phyloP scores from a whole-genome alignment of 202 grass and related monocot species.

The Brachypodium distachyon region DNA sequence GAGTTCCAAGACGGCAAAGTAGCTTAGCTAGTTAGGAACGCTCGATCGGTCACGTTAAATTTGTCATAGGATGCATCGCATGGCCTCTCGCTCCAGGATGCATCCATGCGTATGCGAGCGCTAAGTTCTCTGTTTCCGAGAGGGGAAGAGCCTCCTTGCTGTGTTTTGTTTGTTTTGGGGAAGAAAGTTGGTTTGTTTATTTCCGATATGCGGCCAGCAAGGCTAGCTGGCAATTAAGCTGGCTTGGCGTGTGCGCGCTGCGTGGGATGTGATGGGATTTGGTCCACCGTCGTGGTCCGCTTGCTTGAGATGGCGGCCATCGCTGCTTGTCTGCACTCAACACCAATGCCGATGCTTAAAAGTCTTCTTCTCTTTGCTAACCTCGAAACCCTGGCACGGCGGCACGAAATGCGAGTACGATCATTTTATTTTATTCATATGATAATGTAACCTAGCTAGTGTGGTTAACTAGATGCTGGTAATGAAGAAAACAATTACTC shows the following conservation, averaged over 20 bases:
- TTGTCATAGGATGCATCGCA: neutral
- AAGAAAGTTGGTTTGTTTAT: no score
- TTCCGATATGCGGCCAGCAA: neutral
- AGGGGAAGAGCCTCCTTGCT: neutral
- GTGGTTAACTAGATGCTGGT: no score
- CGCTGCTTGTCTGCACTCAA: conserved; percentile 31
- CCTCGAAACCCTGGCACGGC: conserved; percentile 19
- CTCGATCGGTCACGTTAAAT: conserved; percentile 4
- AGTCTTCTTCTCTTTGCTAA: conserved; percentile 17
- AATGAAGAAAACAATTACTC: no score
- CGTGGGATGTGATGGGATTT: conserved; percentile 20
- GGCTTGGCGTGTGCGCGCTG: neutral
- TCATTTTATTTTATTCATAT: no score
- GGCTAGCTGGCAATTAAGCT: neutral
- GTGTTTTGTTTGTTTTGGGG: neutral
- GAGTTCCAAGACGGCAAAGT: conserved; percentile 41
- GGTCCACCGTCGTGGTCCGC: conserved; percentile 34
- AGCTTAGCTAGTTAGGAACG: neutral
- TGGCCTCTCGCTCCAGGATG: neutral
- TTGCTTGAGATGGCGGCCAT: conserved; percentile 33
- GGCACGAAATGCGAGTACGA: neutral
- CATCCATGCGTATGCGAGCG: neutral
- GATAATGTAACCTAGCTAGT: no score
- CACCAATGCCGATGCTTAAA: conserved; percentile 28
- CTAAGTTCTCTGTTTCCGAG: neutral